Conservation (phyloP, 73 alveolate species). For the Tetrahymena malaccensis region DNA sequence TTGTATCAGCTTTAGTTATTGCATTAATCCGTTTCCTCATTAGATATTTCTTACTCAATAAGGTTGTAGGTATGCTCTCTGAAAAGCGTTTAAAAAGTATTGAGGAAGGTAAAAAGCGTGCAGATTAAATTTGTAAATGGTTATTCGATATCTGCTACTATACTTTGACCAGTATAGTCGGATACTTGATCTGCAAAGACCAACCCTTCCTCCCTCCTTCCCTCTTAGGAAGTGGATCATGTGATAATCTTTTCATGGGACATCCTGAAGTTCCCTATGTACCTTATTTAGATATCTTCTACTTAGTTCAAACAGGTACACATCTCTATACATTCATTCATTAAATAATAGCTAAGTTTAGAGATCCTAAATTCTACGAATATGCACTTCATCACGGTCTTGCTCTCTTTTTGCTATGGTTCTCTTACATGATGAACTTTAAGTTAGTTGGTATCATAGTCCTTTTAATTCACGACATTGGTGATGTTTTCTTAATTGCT, state of each 20-base stretch:
- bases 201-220: not conserved
- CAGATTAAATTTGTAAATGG: not conserved
- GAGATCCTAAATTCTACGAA: constrained; percentile 29
- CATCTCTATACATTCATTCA: not conserved
- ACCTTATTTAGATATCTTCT: not conserved
- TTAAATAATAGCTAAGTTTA: not conserved
- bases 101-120: not conserved
- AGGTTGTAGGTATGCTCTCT: not conserved
- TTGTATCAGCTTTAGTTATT: not conserved
- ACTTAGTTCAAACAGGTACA: not conserved
- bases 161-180: not conserved
- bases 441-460: constrained; percentile 13
- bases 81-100: not conserved
- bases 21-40: not conserved
- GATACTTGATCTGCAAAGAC: not conserved
- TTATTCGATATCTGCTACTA: not conserved
- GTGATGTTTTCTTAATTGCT: constrained; percentile 9
- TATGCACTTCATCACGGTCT: constrained; percentile 28
- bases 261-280: not conserved
- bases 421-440: constrained; percentile 19
- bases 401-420: constrained; percentile 14
- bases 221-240: not conserved
- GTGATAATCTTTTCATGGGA: not conserved
- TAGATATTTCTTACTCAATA: not conserved
- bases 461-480: constrained; percentile 6